Evolutionary conservation across 139 green algal genomes (phyloP).

Genomic region (Desmodesmus armatus): DNA sequence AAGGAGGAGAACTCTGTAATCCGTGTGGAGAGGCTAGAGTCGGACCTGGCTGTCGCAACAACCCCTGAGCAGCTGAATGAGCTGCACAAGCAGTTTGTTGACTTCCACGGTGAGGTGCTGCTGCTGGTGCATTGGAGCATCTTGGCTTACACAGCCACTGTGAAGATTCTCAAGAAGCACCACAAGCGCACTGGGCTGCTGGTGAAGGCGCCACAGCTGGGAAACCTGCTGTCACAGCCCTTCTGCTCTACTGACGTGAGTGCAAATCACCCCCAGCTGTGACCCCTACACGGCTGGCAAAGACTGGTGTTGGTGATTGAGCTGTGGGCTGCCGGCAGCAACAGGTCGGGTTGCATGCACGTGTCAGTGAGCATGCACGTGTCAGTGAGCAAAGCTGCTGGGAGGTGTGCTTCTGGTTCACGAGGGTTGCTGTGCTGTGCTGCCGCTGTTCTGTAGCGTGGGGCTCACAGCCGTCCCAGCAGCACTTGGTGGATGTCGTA

Average conservation of each 20-base stretch:
- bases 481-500: slow-evolving; percentile 75
- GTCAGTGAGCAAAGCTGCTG: too few relatives aligned
- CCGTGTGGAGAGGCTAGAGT: slow-evolving; percentile 52
- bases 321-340: too few relatives aligned
- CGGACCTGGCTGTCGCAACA: slow-evolving; percentile 30
- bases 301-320: too few relatives aligned
- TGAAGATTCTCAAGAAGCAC: slow-evolving; percentile 96
- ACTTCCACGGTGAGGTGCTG: slow-evolving; percentile 87
- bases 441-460: too few relatives aligned
- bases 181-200: slow-evolving; percentile 83
- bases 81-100: slow-evolving; percentile 65
- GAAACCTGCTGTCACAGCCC: slow-evolving; percentile 80
- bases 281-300: too few relatives aligned
- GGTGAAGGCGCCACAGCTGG: slow-evolving; percentile 70
- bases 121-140: slow-evolving; percentile 87
- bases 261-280: not conserved
- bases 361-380: too few relatives aligned
- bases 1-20: slow-evolving; percentile 84
- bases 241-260: slow-evolving; percentile 84
- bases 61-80: slow-evolving; percentile 24
- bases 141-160: slow-evolving; percentile 79
- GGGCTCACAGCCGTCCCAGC: too few relatives aligned
- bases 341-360: too few relatives aligned
- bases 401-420: not conserved
- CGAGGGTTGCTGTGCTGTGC: not conserved